Evolutionary conservation across 495 filamentous ascomycete species (phyloP), one percentile per base, ranked within the genome.

Genomic region (Penicillium bialowiezense): DNA sequence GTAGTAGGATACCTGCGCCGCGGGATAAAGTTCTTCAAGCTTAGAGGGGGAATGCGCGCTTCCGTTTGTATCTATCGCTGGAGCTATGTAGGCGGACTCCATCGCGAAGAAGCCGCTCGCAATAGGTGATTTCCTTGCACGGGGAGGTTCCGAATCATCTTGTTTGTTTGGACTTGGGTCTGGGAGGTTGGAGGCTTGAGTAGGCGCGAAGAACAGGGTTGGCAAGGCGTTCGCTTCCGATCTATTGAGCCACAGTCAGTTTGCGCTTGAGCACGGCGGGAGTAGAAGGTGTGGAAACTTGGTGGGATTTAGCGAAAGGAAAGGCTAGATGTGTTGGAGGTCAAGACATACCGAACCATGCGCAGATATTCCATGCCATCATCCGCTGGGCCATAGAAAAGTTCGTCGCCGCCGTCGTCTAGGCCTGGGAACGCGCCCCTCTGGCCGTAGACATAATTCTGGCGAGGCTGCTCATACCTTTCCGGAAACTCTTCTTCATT

Each of bases 291-390:
- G 32, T n/a, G 36, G 29, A 52, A 28, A 51, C 41, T 50, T 62
- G 70, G 65, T 68, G 66, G 56, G 55, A 26, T 58, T 65, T 57
- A 67, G 62, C 53, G 56, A 46, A n/a, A 38, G 24, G 46, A 53
- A 45, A 14, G 32, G 44, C 12, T 26, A 12, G 10, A 7, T 33
- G 4, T 23, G 2, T 6, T 17, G 4, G 21, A 48, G 7, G 2
- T 5, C 2, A 3, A 50, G 54, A 59, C 86, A 78, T 76, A 95
- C 90, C 89, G 79, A 42, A 95, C 90, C 71, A 87, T 84, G 62
- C 77, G 79, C 18, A 95, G 69, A 68, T 95, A 95, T 44, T 81
- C 79, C 21, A 93, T 41, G 3, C 87, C 90, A 64, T 88, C 79
- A 15, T 76, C 75, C 34, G 74, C 69, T 7, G 67, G 65, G 2